Evolutionary conservation across 2,329 filamentous ascomycete species (phyloP), one percentile per base, ranked within the genome.

Genomic region (Tolypocladium ovalisporum): DNA sequence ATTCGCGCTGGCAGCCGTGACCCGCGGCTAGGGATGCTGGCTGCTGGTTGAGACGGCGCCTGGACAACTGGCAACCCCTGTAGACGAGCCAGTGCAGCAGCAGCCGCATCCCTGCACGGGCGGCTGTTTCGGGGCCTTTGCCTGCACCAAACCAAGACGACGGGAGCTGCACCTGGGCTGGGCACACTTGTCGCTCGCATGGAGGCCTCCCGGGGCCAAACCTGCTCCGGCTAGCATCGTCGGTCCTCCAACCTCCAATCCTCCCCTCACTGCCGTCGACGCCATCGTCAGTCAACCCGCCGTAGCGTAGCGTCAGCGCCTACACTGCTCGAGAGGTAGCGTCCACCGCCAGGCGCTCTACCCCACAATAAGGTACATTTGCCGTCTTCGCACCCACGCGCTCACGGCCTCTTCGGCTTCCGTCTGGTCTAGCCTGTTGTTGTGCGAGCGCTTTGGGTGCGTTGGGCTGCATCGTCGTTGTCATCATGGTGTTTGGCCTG

Each of bases 401-500:
- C 27, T 47, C 44, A 17, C 42, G 24, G 24, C 24, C 44, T 27
- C 2, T 3, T 19, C 44, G 24, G 27, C 24, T 17, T 47, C 44
- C 2, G 24, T 29, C 44, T 7, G n/a, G 24, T 6, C 4, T 42
- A 22, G 42, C 19, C 3, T 47, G 6, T 13, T 44, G 19, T 24
- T 24, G 15, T 40, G 52, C 52, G 24, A 10, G 52, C 32, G 22
- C 22, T 35, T 22, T 44, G 36, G 52, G 4, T 9, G 32, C 24
- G 36, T 32, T 54, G 47, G 42, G 22, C 51, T 17, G 12, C 52
- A 9, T 54, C 35, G 36, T 7, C 3, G 34, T 42, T 27, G 22
- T 15, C 52, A 13, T 10, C 37, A 60, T 60, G 59, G 52, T 57
- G 44, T 49, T 42, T 53, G 59, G 59, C 32, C 19, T 59, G 35